Base-by-base conservation (phyloP, 2,329 filamentous ascomycete genomes). In the Monilinia polystroma region DNA sequence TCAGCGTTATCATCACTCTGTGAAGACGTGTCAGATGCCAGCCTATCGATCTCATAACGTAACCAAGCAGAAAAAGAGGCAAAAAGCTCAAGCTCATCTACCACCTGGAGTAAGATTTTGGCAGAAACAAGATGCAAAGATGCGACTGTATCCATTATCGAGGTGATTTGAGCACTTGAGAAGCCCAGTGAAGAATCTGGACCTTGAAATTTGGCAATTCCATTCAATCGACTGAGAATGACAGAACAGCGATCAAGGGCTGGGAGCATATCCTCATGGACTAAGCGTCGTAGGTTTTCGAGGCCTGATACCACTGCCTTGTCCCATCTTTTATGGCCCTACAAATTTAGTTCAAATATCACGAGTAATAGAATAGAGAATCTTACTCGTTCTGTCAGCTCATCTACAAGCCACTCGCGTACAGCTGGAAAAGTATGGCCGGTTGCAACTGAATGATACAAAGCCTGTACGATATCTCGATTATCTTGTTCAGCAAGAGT, bases 261-360 rank as follows among this genome's bases (percentile, higher is more conserved):
- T 0, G 95, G 95, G 2, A 98, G 83, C 63, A 97, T 87, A 76
- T 96, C 93, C 75, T 97, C 90, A 74, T 97, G 93, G 0, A 93
- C 82, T 16, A 98, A 82, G 63, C 86, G 85, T 60, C 92, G 86
- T 12, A 98, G 83, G 64, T 87, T 89, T 68, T 91, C 88, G 26
- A 97, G 88, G 0, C 93, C 92, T 4, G 87, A 86, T 1, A 86
- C 84, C 2, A 96, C 90, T 7, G 91, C 89, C 74, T 94, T 96
- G 70, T 98, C 93, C 95, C 95, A 99, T 59, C 95, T 84, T 78
- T 97, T 97, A 73, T 96, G 91, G 0, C 93, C 93, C 90, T 95
- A 23, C 1, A 26, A 41, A 67, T 70, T 74, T 58, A 73, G 67
- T 41, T 38, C 66, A 59, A 56, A 59, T 54, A 52, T 60, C 18